Percentiles rank a stretch among this genome's conserved stretches.
Conservation (phyloP, 805 yeast species). For the Ogataea glucozyma region DNA sequence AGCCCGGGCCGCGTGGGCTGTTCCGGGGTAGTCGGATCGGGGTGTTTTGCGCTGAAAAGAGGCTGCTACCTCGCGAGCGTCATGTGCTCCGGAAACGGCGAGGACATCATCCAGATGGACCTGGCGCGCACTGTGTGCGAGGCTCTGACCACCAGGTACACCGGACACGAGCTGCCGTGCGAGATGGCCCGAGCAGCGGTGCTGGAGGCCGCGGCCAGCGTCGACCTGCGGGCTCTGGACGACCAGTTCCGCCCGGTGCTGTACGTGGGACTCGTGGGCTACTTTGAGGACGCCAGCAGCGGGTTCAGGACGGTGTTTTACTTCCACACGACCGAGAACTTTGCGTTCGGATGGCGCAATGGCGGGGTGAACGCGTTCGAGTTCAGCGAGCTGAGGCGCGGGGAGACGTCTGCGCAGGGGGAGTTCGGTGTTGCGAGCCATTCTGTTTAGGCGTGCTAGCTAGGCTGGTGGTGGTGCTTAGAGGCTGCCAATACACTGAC, state of each 20-base stretch:
- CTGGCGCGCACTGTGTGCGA: conserved; percentile 38
- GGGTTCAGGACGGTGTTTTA: conserved; percentile 18
- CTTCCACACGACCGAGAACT: conserved; percentile 31
- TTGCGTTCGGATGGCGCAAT: conserved; percentile 22
- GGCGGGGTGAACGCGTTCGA: conserved; percentile 2
- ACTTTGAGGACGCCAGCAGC: conserved; percentile 13
- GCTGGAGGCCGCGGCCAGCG: conserved; percentile 8
- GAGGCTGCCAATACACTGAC: too few relatives aligned
- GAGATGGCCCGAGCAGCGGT: conserved; percentile 23
- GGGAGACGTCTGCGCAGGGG: conserved; percentile 10
- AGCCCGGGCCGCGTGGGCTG: conserved; percentile 53
- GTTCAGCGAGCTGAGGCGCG: conserved; percentile 16
- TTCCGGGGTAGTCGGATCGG: conserved; percentile 52
- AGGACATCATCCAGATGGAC: conserved; percentile 48
- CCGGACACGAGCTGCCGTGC: conserved; percentile 15
- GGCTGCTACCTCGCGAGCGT: conserved; percentile 24
- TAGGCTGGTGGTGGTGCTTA: background rate
- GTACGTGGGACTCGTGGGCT: conserved; percentile 32
- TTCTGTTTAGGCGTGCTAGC: too few relatives aligned
- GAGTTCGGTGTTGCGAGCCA: conserved; percentile 9
- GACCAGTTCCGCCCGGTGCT: conserved; percentile 9
- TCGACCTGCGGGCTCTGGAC: conserved; percentile 25
- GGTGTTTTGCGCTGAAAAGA: conserved; percentile 32
- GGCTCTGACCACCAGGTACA: conserved; percentile 11
- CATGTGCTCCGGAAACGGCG: conserved; percentile 58